phyloP scores from a whole-genome alignment of 169 alveolate genomes.

The Plasmodium vivax region DNA sequence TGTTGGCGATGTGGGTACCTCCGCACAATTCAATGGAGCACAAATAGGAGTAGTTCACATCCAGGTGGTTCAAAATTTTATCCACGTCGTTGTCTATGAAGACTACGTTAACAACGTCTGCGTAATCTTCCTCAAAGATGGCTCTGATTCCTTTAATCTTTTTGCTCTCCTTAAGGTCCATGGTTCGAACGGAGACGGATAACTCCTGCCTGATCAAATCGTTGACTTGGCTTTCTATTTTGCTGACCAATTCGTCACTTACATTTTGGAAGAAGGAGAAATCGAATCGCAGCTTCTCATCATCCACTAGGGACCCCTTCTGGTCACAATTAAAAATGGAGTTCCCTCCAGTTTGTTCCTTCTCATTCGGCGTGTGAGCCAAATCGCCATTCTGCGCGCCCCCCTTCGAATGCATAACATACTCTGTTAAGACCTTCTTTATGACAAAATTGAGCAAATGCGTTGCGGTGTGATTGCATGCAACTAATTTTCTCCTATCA shows the following conservation, averaged over 20 bases:
- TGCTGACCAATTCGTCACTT: constrained; percentile 78
- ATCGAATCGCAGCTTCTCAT: constrained; percentile 89
- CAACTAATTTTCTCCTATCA: constrained; percentile 89
- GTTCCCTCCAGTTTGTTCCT: not conserved
- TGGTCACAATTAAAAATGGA: constrained; percentile 83
- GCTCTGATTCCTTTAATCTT: constrained; percentile 87
- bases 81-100: constrained; percentile 86
- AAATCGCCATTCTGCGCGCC: not conserved
- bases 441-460: constrained; percentile 92
- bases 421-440: constrained; percentile 79
- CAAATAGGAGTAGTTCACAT: constrained; percentile 77
- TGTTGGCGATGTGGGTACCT: constrained; percentile 92
- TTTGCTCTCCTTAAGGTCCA: constrained; percentile 81
- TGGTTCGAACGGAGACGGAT: constrained; percentile 78
- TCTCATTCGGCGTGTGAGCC: not conserved
- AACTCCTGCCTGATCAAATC: constrained; percentile 80
- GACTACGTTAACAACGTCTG: constrained; percentile 94
- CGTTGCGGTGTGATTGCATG: constrained; percentile 94
- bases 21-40: constrained; percentile 92
- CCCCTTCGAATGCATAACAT: not conserved
- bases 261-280: constrained; percentile 83
- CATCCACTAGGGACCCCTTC: constrained; percentile 90
- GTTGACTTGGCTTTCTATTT: constrained; percentile 79
- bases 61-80: constrained; percentile 43
- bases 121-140: constrained; percentile 93